Evolutionary conservation across 164 flowering plant genomes (phyloP).

Genomic region (Vitis amurensis): DNA sequence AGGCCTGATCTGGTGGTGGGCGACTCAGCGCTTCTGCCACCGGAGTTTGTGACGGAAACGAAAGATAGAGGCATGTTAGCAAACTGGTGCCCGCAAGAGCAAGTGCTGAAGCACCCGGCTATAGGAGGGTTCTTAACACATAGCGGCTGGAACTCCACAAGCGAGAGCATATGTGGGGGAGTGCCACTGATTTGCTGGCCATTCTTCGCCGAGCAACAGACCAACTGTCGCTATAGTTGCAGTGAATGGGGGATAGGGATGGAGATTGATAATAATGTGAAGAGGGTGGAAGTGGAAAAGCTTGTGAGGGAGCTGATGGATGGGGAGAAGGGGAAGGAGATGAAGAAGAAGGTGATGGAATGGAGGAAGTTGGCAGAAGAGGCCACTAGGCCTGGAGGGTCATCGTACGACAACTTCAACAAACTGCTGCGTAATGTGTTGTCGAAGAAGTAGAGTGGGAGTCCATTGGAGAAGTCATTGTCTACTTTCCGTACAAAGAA

Average conservation of each 20-base stretch:
- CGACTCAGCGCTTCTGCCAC: neutral
- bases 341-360: conserved; percentile 4
- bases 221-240: neutral
- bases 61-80: neutral
- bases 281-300: conserved; percentile 5
- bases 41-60: conserved; percentile 4
- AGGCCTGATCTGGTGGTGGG: conserved; percentile 10
- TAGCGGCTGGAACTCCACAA: conserved; percentile 7
- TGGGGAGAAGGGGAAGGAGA: conserved; percentile 4
- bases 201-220: conserved; percentile 1
- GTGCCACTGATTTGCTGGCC: conserved; percentile 5
- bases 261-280: neutral
- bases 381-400: conserved; percentile 3
- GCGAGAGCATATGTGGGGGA: conserved; percentile 9
- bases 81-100: conserved; percentile 14
- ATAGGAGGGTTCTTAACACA: conserved; percentile 9
- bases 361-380: conserved; percentile 7
- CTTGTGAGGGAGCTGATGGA: conserved; percentile 4
- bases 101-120: conserved; percentile 12
- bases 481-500: no score
- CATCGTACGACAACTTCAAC: conserved; percentile 2
- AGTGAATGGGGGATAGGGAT: conserved; percentile 1
- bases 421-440: neutral
- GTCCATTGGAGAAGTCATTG: no score
- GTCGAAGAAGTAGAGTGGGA: no score